A percentile compares a stretch with the other conserved stretches of the same genome.
Evolutionary conservation across 768 basidiomycete genomes (phyloP).

Genomic region (Rhodosporidiobolus sp.): DNA sequence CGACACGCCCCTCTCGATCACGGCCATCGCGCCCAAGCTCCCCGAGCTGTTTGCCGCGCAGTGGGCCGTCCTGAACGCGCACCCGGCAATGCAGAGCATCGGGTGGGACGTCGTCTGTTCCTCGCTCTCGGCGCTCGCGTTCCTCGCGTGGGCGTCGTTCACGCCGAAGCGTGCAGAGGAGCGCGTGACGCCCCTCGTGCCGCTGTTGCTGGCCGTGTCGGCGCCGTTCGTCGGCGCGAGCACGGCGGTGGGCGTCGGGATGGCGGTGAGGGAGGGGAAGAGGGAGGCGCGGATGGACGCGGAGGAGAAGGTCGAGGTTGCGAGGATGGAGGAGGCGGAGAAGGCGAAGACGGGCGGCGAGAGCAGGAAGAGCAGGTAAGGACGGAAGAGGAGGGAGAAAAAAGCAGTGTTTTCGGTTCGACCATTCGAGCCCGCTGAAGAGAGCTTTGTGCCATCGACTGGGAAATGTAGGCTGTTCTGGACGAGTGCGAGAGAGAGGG

Average conservation of each 20-base stretch:
- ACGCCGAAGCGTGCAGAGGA: not conserved
- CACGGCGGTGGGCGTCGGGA: slow-evolving; percentile 1
- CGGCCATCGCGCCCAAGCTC: not conserved
- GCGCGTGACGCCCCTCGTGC: not conserved
- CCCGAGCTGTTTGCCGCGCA: not conserved
- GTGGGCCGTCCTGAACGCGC: slow-evolving; percentile 9
- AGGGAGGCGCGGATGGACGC: slow-evolving; percentile 19
- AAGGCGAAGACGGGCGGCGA: not conserved
- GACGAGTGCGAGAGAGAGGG: no score
- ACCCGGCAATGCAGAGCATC: slow-evolving; percentile 43
- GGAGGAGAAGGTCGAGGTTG: not conserved
- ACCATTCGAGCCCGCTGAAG: no score
- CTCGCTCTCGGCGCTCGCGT: slow-evolving; percentile 15
- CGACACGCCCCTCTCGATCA: slow-evolving; percentile 1
- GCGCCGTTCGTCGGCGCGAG: slow-evolving; percentile 26
- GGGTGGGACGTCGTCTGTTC: slow-evolving; percentile 41
- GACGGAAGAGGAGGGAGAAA: slow-evolving; percentile 16
- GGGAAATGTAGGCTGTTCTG: no score
- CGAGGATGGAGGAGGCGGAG: slow-evolving; percentile 4
- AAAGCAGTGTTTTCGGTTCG: not conserved
- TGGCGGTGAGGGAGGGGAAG: slow-evolving; percentile 28
- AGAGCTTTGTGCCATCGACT: not conserved
- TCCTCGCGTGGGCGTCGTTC: slow-evolving; percentile 10
- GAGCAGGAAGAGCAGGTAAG: slow-evolving; percentile 4
- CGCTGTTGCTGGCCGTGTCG: not conserved